Base-by-base conservation (phyloP, 192 early-diverging fungal species). In the Helicostylum pulchrum region DNA sequence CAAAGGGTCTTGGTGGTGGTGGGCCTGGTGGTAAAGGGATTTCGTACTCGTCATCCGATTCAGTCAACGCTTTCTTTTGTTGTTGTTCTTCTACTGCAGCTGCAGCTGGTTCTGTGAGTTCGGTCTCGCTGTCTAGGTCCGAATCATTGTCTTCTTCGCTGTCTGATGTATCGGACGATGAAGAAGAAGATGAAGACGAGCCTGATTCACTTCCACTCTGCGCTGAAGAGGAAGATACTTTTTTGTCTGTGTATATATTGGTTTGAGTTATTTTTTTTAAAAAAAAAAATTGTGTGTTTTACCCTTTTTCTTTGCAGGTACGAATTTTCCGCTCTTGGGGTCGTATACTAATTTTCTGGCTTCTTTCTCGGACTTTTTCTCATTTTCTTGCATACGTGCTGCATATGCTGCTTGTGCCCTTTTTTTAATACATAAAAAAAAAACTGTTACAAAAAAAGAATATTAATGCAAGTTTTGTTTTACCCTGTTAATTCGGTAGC, bases 1-100 rank as follows among this genome's bases (percentile, higher is more conserved):
- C 21, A 57, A 73, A 77, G 32, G 71, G 80, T 56, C 64, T 65
- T n/a, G 66, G 66, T 32, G 74, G 79, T 42, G 77, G 79, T 9
- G 76, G 72, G 0, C 77, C 75, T 39, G 70, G 76, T 23, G 66
- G 74, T 21, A 69, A 49, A 48, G 69, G 75, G 15, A 73, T 67
- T 32, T 72, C 71, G 62, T 61, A 53, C 15, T 73, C 71, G 48
- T 64, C 62, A 45, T 62, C 65, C 2, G 61, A 61, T 47, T 71
- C 63, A 17, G 45, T 51, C 26, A 46, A 39, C 31, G 49, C 57
- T 43, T 20, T 26, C n/a, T n/a, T n/a, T n/a, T n/a, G n/a, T 49
- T 53, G 47, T 55, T 54, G 20, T 32, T 62, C 21, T 21, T 53
- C 64, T 7, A 55, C 39, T 32, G 48, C 31, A 26, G 50, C 15